Evolutionary conservation across 441 rosid species (phyloP).

Genomic region (Codiaeum variegatum): DNA sequence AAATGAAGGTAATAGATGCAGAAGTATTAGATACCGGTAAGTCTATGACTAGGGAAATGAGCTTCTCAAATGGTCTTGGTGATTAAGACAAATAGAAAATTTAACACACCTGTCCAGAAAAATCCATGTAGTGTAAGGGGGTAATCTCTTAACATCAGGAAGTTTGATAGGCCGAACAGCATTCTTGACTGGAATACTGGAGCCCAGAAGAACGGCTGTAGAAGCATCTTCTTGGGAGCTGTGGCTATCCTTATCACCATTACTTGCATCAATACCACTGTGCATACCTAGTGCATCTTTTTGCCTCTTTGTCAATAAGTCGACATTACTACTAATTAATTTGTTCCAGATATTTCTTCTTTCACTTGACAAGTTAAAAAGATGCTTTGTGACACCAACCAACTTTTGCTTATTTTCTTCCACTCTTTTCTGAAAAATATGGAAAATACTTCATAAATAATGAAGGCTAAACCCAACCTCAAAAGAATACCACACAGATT

Average conservation of each 20-base stretch:
- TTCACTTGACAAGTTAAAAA: constrained; percentile 48
- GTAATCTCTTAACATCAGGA: constrained; percentile 67
- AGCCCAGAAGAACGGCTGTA: constrained; percentile 66
- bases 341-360: constrained; percentile 43
- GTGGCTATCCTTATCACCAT: constrained; percentile 50
- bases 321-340: constrained; percentile 32
- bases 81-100: constrained; percentile 5
- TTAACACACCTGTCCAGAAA: constrained; percentile 80
- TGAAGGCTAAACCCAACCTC: constrained; percentile 13
- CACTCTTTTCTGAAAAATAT: constrained; percentile 57
- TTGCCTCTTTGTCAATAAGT: constrained; percentile 77
- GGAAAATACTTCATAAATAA: constrained; percentile 13
- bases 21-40: neutral
- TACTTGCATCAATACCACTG: constrained; percentile 47
- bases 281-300: constrained; percentile 63
- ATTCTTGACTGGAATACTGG: constrained; percentile 72
- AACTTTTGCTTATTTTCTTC: constrained; percentile 67
- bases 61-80: neutral
- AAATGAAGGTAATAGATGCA: neutral
- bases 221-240: constrained; percentile 53
- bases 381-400: constrained; percentile 49
- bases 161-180: constrained; percentile 76
- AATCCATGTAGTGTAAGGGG: constrained; percentile 96
- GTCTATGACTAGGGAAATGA: neutral
- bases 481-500: neutral